A percentile compares a stretch with the other conserved stretches of the same genome.
Evolutionary conservation across 2,329 filamentous ascomycete genomes (phyloP).

Genomic region (Chlorencoelia australis): DNA sequence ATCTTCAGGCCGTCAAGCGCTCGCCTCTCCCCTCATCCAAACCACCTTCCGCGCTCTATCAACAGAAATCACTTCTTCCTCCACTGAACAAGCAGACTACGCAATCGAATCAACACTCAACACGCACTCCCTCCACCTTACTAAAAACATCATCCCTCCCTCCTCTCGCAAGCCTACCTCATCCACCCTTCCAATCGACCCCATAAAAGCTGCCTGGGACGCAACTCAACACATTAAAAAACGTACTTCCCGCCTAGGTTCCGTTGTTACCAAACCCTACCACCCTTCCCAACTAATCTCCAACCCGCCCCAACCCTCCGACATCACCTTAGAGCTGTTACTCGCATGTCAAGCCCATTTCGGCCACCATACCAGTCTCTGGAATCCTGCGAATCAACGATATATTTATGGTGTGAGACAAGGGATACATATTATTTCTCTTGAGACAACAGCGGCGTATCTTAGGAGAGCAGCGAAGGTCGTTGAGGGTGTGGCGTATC

Average conservation of each 20-base stretch:
- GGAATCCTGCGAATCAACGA: constrained; percentile 88
- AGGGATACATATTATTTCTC: constrained; percentile 84
- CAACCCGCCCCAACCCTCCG: constrained; percentile 64
- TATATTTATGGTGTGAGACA: constrained; percentile 90
- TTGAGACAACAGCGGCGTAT: constrained; percentile 81
- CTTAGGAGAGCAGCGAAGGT: constrained; percentile 89
- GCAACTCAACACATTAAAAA: constrained; percentile 30
- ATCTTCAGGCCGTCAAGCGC: constrained; percentile 40
- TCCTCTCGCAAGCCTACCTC: not conserved
- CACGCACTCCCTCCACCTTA: constrained; percentile 15
- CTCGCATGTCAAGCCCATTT: constrained; percentile 82
- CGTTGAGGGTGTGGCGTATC: constrained; percentile 74
- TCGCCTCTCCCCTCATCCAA: constrained; percentile 34
- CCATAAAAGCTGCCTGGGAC: constrained; percentile 17
- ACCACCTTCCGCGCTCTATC: constrained; percentile 32
- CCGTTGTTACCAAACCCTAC: constrained; percentile 45
- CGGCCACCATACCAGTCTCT: constrained; percentile 80
- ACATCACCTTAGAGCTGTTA: constrained; percentile 83
- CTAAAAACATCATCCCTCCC: constrained; percentile 11
- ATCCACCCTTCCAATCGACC: not conserved
- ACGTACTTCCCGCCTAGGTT: constrained; percentile 39
- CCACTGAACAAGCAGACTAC: constrained; percentile 8
- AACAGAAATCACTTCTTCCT: constrained; percentile 21
- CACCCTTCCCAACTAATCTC: constrained; percentile 54
- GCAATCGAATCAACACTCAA: constrained; percentile 17